A percentile compares a stretch with the other conserved stretches of the same genome.
Conservation (phyloP, 2,329 filamentous ascomycete species). For the Ophiobolus disseminans region DNA sequence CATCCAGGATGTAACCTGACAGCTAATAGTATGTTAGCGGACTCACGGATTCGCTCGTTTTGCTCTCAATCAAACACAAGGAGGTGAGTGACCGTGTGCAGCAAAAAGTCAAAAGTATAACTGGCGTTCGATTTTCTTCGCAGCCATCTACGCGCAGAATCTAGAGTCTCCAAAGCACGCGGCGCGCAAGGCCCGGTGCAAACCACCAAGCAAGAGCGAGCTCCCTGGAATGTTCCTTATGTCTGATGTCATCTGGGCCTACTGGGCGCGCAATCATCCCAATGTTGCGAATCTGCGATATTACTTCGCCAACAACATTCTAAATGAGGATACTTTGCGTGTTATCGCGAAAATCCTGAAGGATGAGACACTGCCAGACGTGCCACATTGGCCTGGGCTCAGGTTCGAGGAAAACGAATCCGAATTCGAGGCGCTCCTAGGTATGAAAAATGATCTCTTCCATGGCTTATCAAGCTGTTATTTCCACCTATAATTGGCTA, state of each 20-base stretch:
- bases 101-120: too few relatives aligned
- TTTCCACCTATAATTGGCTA: too few relatives aligned
- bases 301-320: conserved; percentile 7
- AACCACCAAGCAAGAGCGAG: background rate
- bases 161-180: background rate
- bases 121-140: too few relatives aligned
- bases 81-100: too few relatives aligned
- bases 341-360: conserved; percentile 8
- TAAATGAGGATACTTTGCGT: conserved; percentile 7
- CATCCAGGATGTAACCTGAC: too few relatives aligned
- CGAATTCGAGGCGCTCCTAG: conserved; percentile 16
- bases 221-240: conserved; percentile 7
- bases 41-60: too few relatives aligned
- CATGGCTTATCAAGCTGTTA: too few relatives aligned
- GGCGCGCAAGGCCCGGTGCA: background rate
- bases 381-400: conserved; percentile 21
- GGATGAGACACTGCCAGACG: background rate
- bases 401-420: conserved; percentile 11
- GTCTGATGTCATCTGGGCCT: conserved; percentile 21
- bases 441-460: too few relatives aligned
- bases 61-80: too few relatives aligned
- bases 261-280: conserved; percentile 12
- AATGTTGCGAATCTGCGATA: conserved; percentile 11
- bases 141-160: background rate
- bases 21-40: too few relatives aligned